Evolutionary conservation across 1,284 basidiomycete species (phyloP).

Genomic region (Leucoagaricus sp.): DNA sequence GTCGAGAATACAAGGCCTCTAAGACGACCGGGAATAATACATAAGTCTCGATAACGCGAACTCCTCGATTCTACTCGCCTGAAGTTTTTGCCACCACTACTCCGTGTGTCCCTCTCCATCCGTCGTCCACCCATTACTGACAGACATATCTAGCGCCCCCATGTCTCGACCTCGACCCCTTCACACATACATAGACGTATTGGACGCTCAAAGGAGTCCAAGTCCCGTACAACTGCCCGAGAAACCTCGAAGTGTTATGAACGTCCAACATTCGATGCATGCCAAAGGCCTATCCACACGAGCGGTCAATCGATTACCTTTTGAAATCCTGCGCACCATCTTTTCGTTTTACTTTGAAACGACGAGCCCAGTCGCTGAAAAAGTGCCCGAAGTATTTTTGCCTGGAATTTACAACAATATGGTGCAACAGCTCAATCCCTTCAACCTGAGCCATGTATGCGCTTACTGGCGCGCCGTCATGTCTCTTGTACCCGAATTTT

Average conservation of each 20-base stretch:
- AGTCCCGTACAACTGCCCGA: not conserved
- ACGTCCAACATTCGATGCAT: not conserved
- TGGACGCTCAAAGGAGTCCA: not conserved
- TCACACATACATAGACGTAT: conserved; percentile 1
- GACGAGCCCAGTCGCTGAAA: not conserved
- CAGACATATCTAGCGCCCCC: no score
- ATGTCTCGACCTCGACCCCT: not conserved
- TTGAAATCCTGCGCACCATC: not conserved
- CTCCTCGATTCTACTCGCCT: no score
- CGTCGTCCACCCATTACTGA: no score
- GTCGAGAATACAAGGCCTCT: no score
- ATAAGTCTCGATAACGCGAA: no score
- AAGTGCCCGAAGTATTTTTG: not conserved
- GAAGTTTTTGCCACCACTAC: no score
- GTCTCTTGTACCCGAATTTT: not conserved
- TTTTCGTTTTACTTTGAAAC: not conserved
- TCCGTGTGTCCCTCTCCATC: no score
- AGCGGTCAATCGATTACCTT: not conserved
- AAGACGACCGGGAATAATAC: no score
- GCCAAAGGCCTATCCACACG: not conserved
- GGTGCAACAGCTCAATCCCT: not conserved
- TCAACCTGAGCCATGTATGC: not conserved
- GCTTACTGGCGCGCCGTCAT: conserved; percentile 4
- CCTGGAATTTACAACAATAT: conserved; percentile 4
- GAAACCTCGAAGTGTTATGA: not conserved